phyloP scores from a whole-genome alignment of 1,284 basidiomycete genomes.

The Athelia sp. region DNA sequence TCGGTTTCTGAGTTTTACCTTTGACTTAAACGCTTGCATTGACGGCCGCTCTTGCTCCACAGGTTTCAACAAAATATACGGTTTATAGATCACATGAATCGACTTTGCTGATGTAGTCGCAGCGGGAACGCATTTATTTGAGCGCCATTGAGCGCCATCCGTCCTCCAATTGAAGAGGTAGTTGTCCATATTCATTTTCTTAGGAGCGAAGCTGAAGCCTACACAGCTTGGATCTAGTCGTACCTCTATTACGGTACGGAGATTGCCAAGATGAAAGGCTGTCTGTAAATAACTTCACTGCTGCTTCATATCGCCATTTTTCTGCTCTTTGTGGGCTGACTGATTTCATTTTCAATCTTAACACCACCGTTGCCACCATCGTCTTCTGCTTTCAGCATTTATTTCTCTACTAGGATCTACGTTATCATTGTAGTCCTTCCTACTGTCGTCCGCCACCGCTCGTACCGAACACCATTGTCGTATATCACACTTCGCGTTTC shows the following conservation, averaged over 20 bases:
- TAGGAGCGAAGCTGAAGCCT: neutral
- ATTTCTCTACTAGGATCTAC: neutral
- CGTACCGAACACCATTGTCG: neutral
- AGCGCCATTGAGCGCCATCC: constrained; percentile 23
- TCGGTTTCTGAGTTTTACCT: constrained; percentile 15
- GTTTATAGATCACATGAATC: too few species aligned
- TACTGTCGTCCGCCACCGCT: neutral
- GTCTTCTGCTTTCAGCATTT: neutral
- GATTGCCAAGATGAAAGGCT: neutral
- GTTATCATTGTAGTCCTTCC: neutral
- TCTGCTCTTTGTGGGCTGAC: neutral
- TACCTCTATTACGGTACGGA: neutral
- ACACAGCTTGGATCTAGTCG: neutral
- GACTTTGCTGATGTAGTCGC: too few species aligned
- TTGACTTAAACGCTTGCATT: constrained; percentile 19
- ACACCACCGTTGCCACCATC: neutral
- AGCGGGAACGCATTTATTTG: constrained; percentile 18
- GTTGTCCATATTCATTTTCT: neutral
- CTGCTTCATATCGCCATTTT: neutral
- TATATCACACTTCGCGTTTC: neutral
- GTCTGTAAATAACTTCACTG: neutral
- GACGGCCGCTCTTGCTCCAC: constrained; percentile 18
- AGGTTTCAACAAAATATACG: too few species aligned
- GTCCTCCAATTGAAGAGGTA: neutral
- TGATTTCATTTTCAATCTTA: neutral